A percentile compares a stretch with the other conserved stretches of the same genome.
Evolutionary conservation across 805 yeast genomes (phyloP).

Genomic region (Schwanniomyces pseudopolymorphus): DNA sequence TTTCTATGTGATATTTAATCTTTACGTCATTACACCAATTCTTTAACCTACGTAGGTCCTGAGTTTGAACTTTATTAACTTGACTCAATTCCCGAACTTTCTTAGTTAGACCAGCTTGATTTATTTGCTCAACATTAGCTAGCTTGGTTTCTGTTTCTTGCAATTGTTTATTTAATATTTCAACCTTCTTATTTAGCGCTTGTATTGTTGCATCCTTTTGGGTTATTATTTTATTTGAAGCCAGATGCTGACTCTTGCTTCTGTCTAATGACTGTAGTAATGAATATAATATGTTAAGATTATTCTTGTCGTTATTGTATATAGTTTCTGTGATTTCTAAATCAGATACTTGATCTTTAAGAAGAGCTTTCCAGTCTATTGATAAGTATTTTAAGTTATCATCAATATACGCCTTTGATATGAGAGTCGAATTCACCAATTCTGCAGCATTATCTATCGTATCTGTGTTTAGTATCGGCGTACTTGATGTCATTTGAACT

Average conservation of each 20-base stretch:
- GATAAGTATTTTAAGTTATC: constrained; percentile 30
- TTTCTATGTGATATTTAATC: constrained; percentile 34
- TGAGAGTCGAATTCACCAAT: constrained; percentile 32
- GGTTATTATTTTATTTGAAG: constrained; percentile 26
- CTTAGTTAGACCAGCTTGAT: constrained; percentile 14
- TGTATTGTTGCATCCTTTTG: constrained; percentile 30
- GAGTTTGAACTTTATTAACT: constrained; percentile 24
- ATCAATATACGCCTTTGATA: constrained; percentile 34
- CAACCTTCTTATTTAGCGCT: constrained; percentile 20
- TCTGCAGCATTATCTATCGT: constrained; percentile 37
- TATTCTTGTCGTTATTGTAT: constrained; percentile 37
- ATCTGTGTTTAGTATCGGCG: constrained; percentile 25
- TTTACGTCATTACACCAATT: constrained; percentile 28
- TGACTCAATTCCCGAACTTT: constrained; percentile 16
- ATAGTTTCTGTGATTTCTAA: constrained; percentile 26
- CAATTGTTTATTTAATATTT: constrained; percentile 19
- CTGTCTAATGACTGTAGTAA: constrained; percentile 31
- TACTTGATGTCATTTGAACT: constrained; percentile 2
- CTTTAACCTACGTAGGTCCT: constrained; percentile 28
- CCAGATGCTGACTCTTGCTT: constrained; percentile 28
- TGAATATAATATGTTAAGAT: constrained; percentile 37
- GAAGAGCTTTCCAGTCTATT: constrained; percentile 33
- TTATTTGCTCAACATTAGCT: constrained; percentile 15
- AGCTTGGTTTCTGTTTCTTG: constrained; percentile 16
- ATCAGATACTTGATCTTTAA: constrained; percentile 22